Conservation (phyloP, 202 grass and related monocot species). For the Dendrocalamus latiflorus region DNA sequence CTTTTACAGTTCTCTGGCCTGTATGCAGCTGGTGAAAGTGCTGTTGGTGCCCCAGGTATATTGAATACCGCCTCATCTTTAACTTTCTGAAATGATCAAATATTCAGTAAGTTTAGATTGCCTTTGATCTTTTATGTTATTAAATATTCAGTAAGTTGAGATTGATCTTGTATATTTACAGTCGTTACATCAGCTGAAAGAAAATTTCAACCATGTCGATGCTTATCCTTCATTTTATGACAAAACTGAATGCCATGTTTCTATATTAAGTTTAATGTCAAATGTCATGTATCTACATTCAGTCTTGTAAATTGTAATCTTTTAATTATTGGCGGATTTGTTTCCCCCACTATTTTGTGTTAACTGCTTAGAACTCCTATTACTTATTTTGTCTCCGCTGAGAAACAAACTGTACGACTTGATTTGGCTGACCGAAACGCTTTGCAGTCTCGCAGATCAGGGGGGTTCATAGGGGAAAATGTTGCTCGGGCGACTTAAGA, state of each 20-base stretch:
- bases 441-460: too few relatives aligned
- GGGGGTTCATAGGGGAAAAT: too few relatives aligned
- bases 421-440: too few relatives aligned
- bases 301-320: background rate
- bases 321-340: background rate
- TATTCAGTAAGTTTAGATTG: background rate
- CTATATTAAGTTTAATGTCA: background rate
- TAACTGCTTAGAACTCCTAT: background rate
- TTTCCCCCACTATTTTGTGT: background rate
- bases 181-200: background rate
- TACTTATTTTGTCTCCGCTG: background rate
- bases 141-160: background rate
- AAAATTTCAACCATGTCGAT: background rate
- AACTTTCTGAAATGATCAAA: background rate
- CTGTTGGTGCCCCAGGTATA: slow-evolving; percentile 61
- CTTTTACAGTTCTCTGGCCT: slow-evolving; percentile 73
- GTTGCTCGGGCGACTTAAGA: too few relatives aligned
- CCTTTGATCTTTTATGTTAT: background rate
- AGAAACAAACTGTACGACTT: background rate
- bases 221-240: background rate
- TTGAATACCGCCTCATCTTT: slow-evolving; percentile 5
- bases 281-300: background rate
- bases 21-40: slow-evolving; percentile 61
- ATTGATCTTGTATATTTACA: background rate
- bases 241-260: background rate